Percentiles rank a stretch among this genome's conserved stretches.
These are phyloP conservation scores for Debaryomyces singareniensis DNA, from an alignment of 1,139 yeast species.

Conservation along the genomic window DNA sequence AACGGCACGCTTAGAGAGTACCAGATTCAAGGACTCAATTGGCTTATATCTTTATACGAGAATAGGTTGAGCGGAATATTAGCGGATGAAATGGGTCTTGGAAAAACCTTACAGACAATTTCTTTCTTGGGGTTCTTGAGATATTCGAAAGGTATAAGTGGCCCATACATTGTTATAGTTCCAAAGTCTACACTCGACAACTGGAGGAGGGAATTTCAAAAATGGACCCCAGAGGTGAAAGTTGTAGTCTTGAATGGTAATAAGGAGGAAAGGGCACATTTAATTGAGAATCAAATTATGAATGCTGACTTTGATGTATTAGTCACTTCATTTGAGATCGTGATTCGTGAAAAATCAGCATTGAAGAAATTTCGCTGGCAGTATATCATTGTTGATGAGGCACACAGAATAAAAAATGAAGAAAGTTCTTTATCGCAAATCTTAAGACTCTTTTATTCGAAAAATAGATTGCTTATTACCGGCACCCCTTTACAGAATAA, in stretches of 20 bases:
- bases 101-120: slow-evolving; percentile 43
- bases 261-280: slow-evolving; percentile 63
- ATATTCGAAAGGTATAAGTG: slow-evolving; percentile 69
- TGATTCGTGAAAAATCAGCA: slow-evolving; percentile 75
- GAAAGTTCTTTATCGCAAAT: slow-evolving; percentile 87
- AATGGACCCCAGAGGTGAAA: slow-evolving; percentile 95
- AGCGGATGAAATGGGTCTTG: slow-evolving; percentile 48
- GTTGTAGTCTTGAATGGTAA: slow-evolving; percentile 82
- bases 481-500: slow-evolving; percentile 97
- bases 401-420: slow-evolving; percentile 93
- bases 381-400: slow-evolving; percentile 91
- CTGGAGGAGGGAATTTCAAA: slow-evolving; percentile 89
- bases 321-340: slow-evolving; percentile 89
- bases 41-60: slow-evolving; percentile 41
- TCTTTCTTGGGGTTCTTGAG: slow-evolving; percentile 79
- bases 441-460: slow-evolving; percentile 77
- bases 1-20: slow-evolving; percentile 64
- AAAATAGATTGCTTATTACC: slow-evolving; percentile 79
- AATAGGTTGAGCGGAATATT: slow-evolving; percentile 39
- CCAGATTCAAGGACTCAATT: slow-evolving; percentile 48
- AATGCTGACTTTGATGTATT: slow-evolving; percentile 82
- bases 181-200: slow-evolving; percentile 94
- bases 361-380: slow-evolving; percentile 88
- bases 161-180: slow-evolving; percentile 88
- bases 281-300: slow-evolving; percentile 55